A percentile compares a stretch with the other conserved stretches of the same genome.
Conservation (phyloP, 164 flowering plant species). For the Vitis amurensis region DNA sequence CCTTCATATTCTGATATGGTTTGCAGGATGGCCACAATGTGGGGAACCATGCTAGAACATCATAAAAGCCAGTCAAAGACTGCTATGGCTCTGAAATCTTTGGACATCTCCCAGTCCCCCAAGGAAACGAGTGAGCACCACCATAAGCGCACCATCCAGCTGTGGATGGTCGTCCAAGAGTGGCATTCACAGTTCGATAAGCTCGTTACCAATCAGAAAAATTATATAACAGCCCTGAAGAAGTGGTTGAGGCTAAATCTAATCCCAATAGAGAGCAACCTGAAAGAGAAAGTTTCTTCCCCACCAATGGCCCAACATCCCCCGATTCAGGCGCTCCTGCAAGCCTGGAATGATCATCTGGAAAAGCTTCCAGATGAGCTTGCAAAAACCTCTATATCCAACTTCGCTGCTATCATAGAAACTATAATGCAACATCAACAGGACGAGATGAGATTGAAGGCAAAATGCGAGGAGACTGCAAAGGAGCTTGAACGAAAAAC, state of each 20-base stretch:
- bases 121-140: slow-evolving; percentile 76
- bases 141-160: slow-evolving; percentile 65
- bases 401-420: slow-evolving; percentile 36
- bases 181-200: slow-evolving; percentile 69
- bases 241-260: slow-evolving; percentile 71
- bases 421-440: slow-evolving; percentile 36
- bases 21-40: slow-evolving; percentile 84
- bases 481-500: slow-evolving; percentile 35
- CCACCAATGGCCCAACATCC: slow-evolving; percentile 36
- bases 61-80: slow-evolving; percentile 59
- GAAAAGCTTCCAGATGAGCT: slow-evolving; percentile 41
- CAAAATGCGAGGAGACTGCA: slow-evolving; percentile 37
- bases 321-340: slow-evolving; percentile 34
- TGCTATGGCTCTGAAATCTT: slow-evolving; percentile 39
- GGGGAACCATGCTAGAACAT: slow-evolving; percentile 69
- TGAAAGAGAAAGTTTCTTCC: slow-evolving; percentile 48
- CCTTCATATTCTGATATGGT: not conserved
- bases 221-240: slow-evolving; percentile 68
- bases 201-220: slow-evolving; percentile 61
- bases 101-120: slow-evolving; percentile 55
- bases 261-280: slow-evolving; percentile 47
- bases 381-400: slow-evolving; percentile 31
- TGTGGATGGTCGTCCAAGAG: slow-evolving; percentile 47
- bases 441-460: slow-evolving; percentile 36
- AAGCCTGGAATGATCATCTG: slow-evolving; percentile 37